Base-by-base conservation (phyloP, 2,329 filamentous ascomycete species). In the Phoma sp. region DNA sequence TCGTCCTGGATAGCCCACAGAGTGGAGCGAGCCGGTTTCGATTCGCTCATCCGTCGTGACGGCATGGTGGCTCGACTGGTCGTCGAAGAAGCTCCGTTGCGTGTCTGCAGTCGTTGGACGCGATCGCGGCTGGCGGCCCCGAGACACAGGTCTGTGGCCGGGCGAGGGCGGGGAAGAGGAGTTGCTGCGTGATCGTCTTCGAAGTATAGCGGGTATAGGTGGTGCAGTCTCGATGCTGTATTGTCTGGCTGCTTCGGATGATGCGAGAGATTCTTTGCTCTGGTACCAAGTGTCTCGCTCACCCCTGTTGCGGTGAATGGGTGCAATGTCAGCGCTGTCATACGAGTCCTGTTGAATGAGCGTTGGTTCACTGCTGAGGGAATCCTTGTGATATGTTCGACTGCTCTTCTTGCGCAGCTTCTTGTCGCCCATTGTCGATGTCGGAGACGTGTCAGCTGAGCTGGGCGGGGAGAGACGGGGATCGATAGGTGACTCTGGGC, bases 401-500 rank as follows among this genome's bases (percentile, higher is more conserved):
- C 55, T 59, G 24, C 47, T 44, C 24, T 52, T 47, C 9, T 54
- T 62, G 7, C 45, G 54, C 2, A 51, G 23, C 27, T 57, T 63
- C 6, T 30, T 41, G 45, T 59, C 2, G 44, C 32, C 32, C 42
- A 36, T 42, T 5, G 47, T 47, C 1, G 42, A 57, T 30, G 45
- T 53, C 14, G 54, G 55, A 3, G 50, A 54, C 11, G 38, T 30
- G 5, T 48, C 40, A 4, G 45, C 27, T 1, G 42, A 37, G 30
- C 13, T 42, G 4, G 41, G 36, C 11, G 18, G 35, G 13, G 37
- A 44, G 4, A 56, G 39, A 4, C 43, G 52, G 1, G 57, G 57
- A 32, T 65, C 60, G 6, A 59, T 46, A 9, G 49, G 55, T 4
- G 57, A 59, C 14, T 60, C 57, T n/a, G 54, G 52, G 32, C 39